Percentiles rank a stretch among this genome's conserved stretches.
These are phyloP conservation scores for Candida quercuum DNA, from an alignment of 805 yeast species.

Conservation along the genomic window DNA sequence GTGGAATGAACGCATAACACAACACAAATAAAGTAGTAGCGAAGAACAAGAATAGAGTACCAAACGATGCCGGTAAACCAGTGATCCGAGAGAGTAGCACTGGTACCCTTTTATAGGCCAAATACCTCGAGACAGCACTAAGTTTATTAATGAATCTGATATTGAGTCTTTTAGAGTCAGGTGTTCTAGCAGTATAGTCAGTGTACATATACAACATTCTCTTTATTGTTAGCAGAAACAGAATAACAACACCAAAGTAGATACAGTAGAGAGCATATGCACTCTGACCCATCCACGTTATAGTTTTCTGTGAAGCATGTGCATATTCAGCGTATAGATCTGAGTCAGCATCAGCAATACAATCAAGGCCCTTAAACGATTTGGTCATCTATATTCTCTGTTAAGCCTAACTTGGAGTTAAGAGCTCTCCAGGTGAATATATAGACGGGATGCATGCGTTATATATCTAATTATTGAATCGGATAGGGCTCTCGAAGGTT, in stretches of 20 bases:
- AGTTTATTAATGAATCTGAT: slow-evolving; percentile 12
- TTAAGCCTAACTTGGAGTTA: no score
- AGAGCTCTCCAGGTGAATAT: background rate
- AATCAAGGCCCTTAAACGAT: background rate
- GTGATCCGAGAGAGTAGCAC: slow-evolving; percentile 26
- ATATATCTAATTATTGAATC: no score
- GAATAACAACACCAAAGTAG: slow-evolving; percentile 14
- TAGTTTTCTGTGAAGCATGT: background rate
- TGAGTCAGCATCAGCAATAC: background rate
- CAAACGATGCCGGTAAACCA: slow-evolving; percentile 34
- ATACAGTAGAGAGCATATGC: slow-evolving; percentile 12
- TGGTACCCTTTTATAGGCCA: slow-evolving; percentile 30
- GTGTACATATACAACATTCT: slow-evolving; percentile 7
- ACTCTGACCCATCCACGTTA: slow-evolving; percentile 4
- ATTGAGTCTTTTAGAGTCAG: background rate
- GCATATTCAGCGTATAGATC: background rate
- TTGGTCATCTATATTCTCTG: background rate
- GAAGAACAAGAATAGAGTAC: slow-evolving; percentile 28
- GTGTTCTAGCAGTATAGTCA: slow-evolving; percentile 10
- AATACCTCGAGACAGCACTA: slow-evolving; percentile 25
- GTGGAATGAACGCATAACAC: slow-evolving; percentile 36
- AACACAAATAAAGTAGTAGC: slow-evolving; percentile 30
- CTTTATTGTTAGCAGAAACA: slow-evolving; percentile 5
- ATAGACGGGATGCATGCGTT: background rate
- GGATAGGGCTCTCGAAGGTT: no score